A percentile compares a stretch with the other conserved stretches of the same genome.
Evolutionary conservation across 176 grass and related monocot genomes (phyloP).

Genomic region (Aegilops umbellulata): DNA sequence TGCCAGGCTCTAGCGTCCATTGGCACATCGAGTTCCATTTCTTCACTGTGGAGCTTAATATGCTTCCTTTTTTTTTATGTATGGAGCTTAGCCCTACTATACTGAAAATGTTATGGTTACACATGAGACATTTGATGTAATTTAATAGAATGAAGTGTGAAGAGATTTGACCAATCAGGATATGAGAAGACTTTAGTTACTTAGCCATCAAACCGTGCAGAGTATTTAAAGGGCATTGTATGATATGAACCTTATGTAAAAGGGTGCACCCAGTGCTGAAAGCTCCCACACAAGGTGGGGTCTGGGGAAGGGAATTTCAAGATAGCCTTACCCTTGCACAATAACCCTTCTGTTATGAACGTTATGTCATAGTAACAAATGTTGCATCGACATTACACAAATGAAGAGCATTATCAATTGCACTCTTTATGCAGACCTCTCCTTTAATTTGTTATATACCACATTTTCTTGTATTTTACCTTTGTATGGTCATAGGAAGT

Average conservation of each 20-base stretch:
- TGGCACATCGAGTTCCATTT: not conserved
- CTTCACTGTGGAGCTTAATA: not conserved
- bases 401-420: not conserved
- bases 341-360: not conserved
- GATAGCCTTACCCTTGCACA: no score
- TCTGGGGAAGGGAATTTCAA: no score
- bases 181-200: not conserved
- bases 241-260: not conserved
- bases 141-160: not conserved
- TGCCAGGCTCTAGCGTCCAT: not conserved
- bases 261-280: no score
- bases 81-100: not conserved
- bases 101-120: not conserved
- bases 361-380: not conserved
- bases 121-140: not conserved
- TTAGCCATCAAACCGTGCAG: not conserved
- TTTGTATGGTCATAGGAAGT: not conserved
- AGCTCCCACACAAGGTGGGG: no score
- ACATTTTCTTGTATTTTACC: conserved; percentile 1
- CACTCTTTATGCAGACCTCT: not conserved
- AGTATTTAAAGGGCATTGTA: not conserved
- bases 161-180: not conserved
- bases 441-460: not conserved
- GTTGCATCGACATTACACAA: not conserved
- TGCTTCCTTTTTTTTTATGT: not conserved